phyloP scores from a whole-genome alignment of 2,329 filamentous ascomycete genomes.

The Verticillium dahliae region DNA sequence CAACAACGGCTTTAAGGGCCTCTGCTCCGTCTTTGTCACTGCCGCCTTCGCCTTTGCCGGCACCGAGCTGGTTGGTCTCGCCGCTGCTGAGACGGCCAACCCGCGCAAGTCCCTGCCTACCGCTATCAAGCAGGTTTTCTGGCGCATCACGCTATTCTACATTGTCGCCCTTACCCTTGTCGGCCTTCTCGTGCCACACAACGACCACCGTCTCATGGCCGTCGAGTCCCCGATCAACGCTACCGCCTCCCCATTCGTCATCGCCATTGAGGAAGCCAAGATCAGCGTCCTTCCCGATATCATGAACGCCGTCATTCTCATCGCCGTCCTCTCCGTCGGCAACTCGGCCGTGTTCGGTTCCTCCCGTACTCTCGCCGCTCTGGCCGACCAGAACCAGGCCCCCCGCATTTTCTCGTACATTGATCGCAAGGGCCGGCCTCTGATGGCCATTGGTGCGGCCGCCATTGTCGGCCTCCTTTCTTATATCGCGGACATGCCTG shows the following conservation, averaged over 20 bases:
- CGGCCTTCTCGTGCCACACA: conserved; percentile 73
- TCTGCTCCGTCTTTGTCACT: conserved; percentile 71
- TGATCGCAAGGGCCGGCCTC: conserved; percentile 73
- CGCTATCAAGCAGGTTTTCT: conserved; percentile 90
- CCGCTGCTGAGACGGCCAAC: conserved; percentile 72
- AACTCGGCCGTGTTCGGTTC: conserved; percentile 91
- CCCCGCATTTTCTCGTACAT: conserved; percentile 73
- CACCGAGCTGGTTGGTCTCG: conserved; percentile 70
- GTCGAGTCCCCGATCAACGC: conserved; percentile 43
- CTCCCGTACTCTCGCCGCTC: conserved; percentile 79
- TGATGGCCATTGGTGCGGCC: conserved; percentile 65
- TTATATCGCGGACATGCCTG: conserved; percentile 62
- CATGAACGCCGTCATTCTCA: conserved; percentile 92
- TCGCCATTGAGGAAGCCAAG: conserved; percentile 79
- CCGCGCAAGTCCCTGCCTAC: conserved; percentile 76
- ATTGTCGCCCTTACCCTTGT: conserved; percentile 75
- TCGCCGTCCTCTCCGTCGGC: conserved; percentile 83
- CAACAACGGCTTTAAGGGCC: conserved; percentile 76
- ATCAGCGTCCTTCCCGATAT: conserved; percentile 77
- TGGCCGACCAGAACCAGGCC: conserved; percentile 82
- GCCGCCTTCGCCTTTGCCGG: conserved; percentile 72
- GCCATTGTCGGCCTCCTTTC: conserved; percentile 65
- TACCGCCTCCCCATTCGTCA: conserved; percentile 84
- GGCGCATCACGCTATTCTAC: conserved; percentile 89
- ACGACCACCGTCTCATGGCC: conserved; percentile 56